Evolutionary conservation across 2,329 filamentous ascomycete species (phyloP), one percentile per base, ranked within the genome.

Genomic region (Celoporthe dispersa): DNA sequence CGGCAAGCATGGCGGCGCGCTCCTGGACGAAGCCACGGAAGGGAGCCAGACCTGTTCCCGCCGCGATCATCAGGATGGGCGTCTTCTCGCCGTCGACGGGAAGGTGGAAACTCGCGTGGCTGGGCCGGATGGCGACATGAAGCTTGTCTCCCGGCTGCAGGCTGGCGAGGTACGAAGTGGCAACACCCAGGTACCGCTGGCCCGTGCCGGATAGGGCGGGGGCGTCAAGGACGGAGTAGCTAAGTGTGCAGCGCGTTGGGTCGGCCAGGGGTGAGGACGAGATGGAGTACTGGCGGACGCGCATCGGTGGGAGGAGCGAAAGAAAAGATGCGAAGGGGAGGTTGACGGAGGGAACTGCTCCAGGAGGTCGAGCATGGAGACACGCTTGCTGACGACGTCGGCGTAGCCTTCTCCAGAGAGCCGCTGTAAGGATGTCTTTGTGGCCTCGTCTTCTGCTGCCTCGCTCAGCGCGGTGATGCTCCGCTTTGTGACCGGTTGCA

Each of bases 181-280:
- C 86, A 1, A 90, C 87, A 67, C 88, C 88, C 6, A 86, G 77
- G 77, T 88, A 84, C 33, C 68, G 73, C 14, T 81, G 80, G 25
- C 86, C 84, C 68, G 81, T 81, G 64, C 82, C 82, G 2, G 84
- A 83, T 16, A 84, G 80, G 0, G 88, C 85, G 0, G 87, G 85
- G 5, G 83, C 83, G 68, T 90, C 85, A 62, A 92, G 84, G 0
- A 94, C 86, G 2, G 85, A 85, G 80, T 91, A 93, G 5, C 90
- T 93, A 31, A 94, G 83, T 0, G 90, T 89, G 69, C 86, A 85
- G 69, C 83, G 82, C 7, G 81, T 81, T 0, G 86, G 82, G 73
- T 90, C 84, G 70, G 82, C 83, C 0, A 92, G 82, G 0, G 92
- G 90, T 0, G 91, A 92, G 0, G 91, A 93, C 0, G 92, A 93